These are phyloP conservation scores for Bipolaris victoriae DNA, from an alignment of 2,329 filamentous ascomycete genomes.

Conservation along the genomic window DNA sequence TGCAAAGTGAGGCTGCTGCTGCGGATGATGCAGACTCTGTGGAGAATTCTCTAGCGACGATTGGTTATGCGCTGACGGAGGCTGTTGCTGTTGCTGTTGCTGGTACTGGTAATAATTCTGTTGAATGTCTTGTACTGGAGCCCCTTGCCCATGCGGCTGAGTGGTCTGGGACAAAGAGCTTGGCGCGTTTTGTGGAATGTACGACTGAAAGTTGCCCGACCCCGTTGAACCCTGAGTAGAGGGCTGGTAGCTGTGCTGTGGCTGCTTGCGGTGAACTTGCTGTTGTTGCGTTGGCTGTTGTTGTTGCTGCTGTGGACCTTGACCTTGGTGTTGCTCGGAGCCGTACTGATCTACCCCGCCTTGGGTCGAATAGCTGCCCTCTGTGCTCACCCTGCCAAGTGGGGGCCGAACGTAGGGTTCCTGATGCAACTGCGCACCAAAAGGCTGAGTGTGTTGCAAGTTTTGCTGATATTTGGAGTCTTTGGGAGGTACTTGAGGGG, in stretches of 20 bases:
- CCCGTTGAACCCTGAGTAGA: slow-evolving; percentile 28
- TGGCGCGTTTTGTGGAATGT: slow-evolving; percentile 39
- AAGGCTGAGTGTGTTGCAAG: slow-evolving; percentile 31
- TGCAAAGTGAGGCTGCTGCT: slow-evolving; percentile 32
- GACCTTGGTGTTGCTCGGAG: slow-evolving; percentile 44
- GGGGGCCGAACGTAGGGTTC: slow-evolving; percentile 45
- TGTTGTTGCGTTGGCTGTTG: slow-evolving; percentile 26
- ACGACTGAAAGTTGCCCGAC: slow-evolving; percentile 42
- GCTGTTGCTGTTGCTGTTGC: slow-evolving; percentile 21
- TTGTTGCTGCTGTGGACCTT: slow-evolving; percentile 18
- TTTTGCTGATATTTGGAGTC: slow-evolving; percentile 41
- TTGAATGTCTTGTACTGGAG: slow-evolving; percentile 33
- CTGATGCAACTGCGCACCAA: slow-evolving; percentile 38
- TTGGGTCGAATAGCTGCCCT: slow-evolving; percentile 47
- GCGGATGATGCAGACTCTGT: slow-evolving; percentile 37
- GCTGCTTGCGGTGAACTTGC: slow-evolving; percentile 33
- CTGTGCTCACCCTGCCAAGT: slow-evolving; percentile 49
- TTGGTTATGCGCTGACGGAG: slow-evolving; percentile 35
- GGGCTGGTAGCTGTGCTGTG: slow-evolving; percentile 42
- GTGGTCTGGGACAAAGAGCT: slow-evolving; percentile 38
- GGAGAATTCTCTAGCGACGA: slow-evolving; percentile 34
- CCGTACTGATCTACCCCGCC: slow-evolving; percentile 50
- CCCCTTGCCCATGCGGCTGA: slow-evolving; percentile 38
- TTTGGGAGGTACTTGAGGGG: slow-evolving; percentile 47
- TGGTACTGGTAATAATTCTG: slow-evolving; percentile 34